Evolutionary conservation across 2,329 filamentous ascomycete species (phyloP).

Genomic region (Trematosphaeria pertusa): DNA sequence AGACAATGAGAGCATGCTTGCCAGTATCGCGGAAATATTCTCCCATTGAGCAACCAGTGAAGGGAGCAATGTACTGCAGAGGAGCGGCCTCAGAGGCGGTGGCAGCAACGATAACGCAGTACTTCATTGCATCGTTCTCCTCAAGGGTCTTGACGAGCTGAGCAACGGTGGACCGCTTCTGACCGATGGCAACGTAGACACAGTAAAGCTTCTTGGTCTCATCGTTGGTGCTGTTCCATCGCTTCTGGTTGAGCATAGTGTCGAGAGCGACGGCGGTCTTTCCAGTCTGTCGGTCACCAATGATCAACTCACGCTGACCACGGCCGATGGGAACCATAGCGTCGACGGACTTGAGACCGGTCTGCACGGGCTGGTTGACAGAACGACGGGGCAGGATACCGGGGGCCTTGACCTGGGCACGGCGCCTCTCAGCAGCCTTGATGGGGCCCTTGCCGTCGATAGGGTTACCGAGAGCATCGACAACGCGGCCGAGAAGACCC

Average conservation of each 20-base stretch:
- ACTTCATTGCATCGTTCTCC: constrained; percentile 99
- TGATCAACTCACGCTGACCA: constrained; percentile 99
- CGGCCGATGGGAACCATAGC: constrained; percentile 99
- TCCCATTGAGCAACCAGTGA: constrained; percentile 68
- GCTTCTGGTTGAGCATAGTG: constrained; percentile 98
- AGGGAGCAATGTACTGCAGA: constrained; percentile 76
- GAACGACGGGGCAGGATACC: constrained; percentile 97
- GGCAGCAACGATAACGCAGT: constrained; percentile 90
- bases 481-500: constrained; percentile 95
- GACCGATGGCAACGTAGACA: constrained; percentile 97
- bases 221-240: constrained; percentile 88
- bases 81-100: constrained; percentile 97
- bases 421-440: constrained; percentile 88
- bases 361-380: constrained; percentile 99
- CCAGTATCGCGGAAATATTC: constrained; percentile 85
- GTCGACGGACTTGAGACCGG: constrained; percentile 98
- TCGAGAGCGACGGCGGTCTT: constrained; percentile 99
- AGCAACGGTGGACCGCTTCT: constrained; percentile 99
- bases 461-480: constrained; percentile 98
- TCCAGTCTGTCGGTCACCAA: constrained; percentile 99
- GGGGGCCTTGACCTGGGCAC: constrained; percentile 98
- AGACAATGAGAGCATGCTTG: constrained; percentile 88
- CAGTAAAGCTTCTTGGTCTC: constrained; percentile 99
- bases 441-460: constrained; percentile 99
- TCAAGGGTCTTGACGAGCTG: constrained; percentile 99